A percentile compares a stretch with the other conserved stretches of the same genome.
These are phyloP conservation scores for Podospora pseudocomata DNA, from an alignment of 495 filamentous ascomycete species.

Conservation along the genomic window DNA sequence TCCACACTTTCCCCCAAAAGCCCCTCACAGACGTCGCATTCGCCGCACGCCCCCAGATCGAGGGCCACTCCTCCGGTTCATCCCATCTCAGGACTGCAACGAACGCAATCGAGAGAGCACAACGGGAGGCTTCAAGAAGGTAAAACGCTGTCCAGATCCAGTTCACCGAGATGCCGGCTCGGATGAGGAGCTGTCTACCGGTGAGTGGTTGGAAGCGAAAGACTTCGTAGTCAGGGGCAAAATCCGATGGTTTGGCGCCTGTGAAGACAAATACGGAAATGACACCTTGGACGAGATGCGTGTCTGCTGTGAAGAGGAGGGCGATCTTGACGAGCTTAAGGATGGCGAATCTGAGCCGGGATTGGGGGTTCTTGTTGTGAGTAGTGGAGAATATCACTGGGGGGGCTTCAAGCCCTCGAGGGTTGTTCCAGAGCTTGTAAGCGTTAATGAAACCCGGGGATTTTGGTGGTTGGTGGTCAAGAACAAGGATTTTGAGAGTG, in stretches of 20 bases:
- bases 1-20: not conserved
- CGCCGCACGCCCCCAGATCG: not conserved
- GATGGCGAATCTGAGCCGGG: not conserved
- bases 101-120: not conserved
- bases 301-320: not conserved
- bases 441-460: not conserved
- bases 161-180: not conserved
- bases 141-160: slow-evolving; percentile 2
- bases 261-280: not conserved
- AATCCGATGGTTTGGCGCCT: not conserved
- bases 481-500: not conserved
- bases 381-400: not conserved
- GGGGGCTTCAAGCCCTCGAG: not conserved
- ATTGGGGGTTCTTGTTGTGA: not conserved
- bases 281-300: not conserved
- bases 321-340: not conserved
- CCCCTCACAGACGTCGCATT: not conserved
- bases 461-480: not conserved
- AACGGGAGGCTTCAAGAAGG: not conserved
- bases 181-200: not conserved
- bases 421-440: slow-evolving; percentile 3
- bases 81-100: not conserved
- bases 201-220: not conserved
- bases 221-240: not conserved
- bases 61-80: not conserved